Evolutionary conservation across 805 yeast genomes (phyloP), one percentile per base, ranked within the genome.

Genomic region (Metschnikowia corniflorae): DNA sequence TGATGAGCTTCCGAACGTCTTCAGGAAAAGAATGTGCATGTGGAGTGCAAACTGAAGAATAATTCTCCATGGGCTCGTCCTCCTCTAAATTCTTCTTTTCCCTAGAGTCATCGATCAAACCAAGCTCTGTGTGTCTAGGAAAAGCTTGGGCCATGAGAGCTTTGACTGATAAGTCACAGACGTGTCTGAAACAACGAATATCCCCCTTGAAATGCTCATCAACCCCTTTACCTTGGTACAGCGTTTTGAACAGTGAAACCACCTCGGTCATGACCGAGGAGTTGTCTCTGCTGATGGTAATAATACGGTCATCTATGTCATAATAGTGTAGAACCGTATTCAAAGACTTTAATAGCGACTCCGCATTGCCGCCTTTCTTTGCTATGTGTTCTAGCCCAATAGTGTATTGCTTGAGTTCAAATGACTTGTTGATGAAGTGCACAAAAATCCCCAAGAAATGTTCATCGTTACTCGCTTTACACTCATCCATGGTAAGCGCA

Each of bases 141-240:
- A 34, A 34, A n/a, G 37, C 37, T 17, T 34, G 16, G 16, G 31
- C 18, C 37, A 34, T 34, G 23, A 34, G 32, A 22, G 37, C 37
- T 27, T 23, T 27, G 7, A 33, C 37, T 16, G 37, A 1, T 27
- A 33, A 33, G 13, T 33, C 26, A 6, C 20, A 8, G n/a, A 26
- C 31, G 18, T 26, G 21, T 16, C 37, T 29, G 21, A 33, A 33
- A 27, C 37, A 26, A 21, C 31, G 26, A 33, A 33, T 20, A 27
- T 26, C 37, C 26, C 37, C 31, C 7, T 33, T 31, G 14, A 33
- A 26, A 13, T 20, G 20, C 12, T 33, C 31, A 15, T 19, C 37
- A 7, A 32, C 35, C 10, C 37, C 26, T 16, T 26, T 26, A 6
- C 37, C 37, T 26, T 21, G 19, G 21, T 33, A 33, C 31, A 19